Conservation (phyloP, 2,329 filamentous ascomycete genomes). For the Penicillium sp. region DNA sequence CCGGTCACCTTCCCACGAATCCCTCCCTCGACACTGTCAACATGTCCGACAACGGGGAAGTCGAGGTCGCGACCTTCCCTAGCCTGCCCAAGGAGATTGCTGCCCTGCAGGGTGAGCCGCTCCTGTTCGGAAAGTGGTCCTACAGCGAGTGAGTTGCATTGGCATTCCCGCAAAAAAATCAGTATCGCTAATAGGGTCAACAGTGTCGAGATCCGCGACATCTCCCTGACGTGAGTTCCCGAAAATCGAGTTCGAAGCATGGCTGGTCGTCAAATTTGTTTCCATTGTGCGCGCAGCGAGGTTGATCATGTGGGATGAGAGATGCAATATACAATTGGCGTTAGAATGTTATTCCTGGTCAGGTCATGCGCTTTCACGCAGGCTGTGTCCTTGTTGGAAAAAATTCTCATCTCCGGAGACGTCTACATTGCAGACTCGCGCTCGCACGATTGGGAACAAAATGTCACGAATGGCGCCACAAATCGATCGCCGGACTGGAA, state of each 20-base stretch:
- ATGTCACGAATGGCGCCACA: not conserved
- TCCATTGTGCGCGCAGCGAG: slow-evolving; percentile 14
- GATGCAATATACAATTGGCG: slow-evolving; percentile 3
- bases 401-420: no score
- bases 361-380: no score
- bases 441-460: not conserved
- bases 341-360: not conserved
- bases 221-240: slow-evolving; percentile 90
- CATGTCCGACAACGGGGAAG: slow-evolving; percentile 94
- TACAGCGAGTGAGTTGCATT: slow-evolving; percentile 1
- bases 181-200: slow-evolving; percentile 60
- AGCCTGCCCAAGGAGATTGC: slow-evolving; percentile 90
- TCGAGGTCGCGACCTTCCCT: slow-evolving; percentile 73
- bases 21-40: slow-evolving; percentile 46
- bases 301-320: slow-evolving; percentile 6
- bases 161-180: not conserved
- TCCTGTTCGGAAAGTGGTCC: slow-evolving; percentile 61
- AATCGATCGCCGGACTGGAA: not conserved
- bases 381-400: no score
- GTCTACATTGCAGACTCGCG: not conserved
- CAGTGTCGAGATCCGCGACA: slow-evolving; percentile 99
- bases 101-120: slow-evolving; percentile 82
- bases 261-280: slow-evolving; percentile 20
- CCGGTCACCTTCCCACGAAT: slow-evolving; percentile 32
- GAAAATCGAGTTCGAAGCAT: slow-evolving; percentile 21